Base-by-base conservation (phyloP, 345 rosid genomes). In the Mallotus nudiflorus region DNA sequence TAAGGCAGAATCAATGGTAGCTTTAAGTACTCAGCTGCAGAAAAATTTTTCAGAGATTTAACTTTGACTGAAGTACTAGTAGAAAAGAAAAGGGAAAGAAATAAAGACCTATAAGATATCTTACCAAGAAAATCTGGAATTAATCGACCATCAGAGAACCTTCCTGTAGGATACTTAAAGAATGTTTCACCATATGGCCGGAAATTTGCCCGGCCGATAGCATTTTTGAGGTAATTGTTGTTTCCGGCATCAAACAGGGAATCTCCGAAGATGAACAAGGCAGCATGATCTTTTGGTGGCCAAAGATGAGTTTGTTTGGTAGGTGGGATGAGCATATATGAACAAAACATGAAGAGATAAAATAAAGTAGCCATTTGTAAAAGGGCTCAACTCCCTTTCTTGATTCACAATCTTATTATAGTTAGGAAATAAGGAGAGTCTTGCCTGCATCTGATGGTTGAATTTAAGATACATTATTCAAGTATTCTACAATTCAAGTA, bases 81-180 rank as follows among this genome's bases (percentile, higher is more conserved):
- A 16, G 28, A 52, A 52, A 9, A 6, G 27, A 24, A 12, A 20
- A 25, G 0, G 6, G 5, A 1, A 9, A 11, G 10, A 54, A 6
- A 3, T 12, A 42, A 42, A 42, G 11, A 42, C 4, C 11, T 8
- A 9, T 9, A 42, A 9, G 14, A 42, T 42, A 42, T 4, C 27
- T 19, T 67, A 75, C 79, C 79, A 11, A 75, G 64, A 49, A 72
- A 76, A 65, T 80, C 76, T 3, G 71, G 71, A 13, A 72, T 62
- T 0, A 79, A 1, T 25, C 76, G 70, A 18, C 82, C 82, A 31
- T 80, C 77, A 5, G 69, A 80, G 28, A 57, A 52, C 16, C 80
- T 58, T 4, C 77, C 75, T 1, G 77, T 79, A 9, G 80, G 65
- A 44, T 72, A 46, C 29, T 33, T 56, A 63, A 80, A 80, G 74